Percentiles rank a stretch among this genome's conserved stretches.
phyloP scores from a whole-genome alignment of 2,329 filamentous ascomycete species.

The Trichoderma oligosporum region DNA sequence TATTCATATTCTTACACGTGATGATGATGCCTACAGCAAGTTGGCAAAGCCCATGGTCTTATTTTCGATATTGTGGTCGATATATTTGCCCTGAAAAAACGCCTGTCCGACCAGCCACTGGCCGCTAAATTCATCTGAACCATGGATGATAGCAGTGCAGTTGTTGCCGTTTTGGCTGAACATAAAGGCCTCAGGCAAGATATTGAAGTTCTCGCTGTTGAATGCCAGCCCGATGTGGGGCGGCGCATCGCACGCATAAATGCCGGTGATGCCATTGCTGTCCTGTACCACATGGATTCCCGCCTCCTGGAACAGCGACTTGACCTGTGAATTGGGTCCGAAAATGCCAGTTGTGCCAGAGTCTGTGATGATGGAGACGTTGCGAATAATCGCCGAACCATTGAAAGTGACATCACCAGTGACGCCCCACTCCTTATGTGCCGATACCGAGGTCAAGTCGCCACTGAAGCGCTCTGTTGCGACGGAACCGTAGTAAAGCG shows the following conservation, averaged over 20 bases:
- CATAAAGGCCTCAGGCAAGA: slow-evolving; percentile 21
- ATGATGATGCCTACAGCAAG: slow-evolving; percentile 4
- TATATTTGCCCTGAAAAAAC: slow-evolving; percentile 25
- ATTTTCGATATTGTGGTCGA: slow-evolving; percentile 23
- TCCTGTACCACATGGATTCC: slow-evolving; percentile 18
- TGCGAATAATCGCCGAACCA: background rate
- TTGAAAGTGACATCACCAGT: slow-evolving; percentile 20
- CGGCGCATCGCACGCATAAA: slow-evolving; percentile 21
- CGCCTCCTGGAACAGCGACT: slow-evolving; percentile 19
- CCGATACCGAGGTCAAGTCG: slow-evolving; percentile 6
- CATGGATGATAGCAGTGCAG: slow-evolving; percentile 23
- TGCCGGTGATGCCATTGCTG: slow-evolving; percentile 20
- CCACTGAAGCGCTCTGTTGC: slow-evolving; percentile 18
- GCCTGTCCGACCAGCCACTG: slow-evolving; percentile 25
- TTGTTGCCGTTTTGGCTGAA: slow-evolving; percentile 21
- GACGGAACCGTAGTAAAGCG: slow-evolving; percentile 23
- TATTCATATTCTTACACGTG: too few species aligned
- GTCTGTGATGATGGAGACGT: slow-evolving; percentile 20
- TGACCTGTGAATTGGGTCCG: slow-evolving; percentile 20
- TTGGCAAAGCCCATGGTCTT: slow-evolving; percentile 22
- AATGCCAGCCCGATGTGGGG: slow-evolving; percentile 22
- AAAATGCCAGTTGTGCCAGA: slow-evolving; percentile 24
- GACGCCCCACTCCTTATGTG: slow-evolving; percentile 15
- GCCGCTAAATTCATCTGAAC: slow-evolving; percentile 18
- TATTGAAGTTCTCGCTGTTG: slow-evolving; percentile 21